Conservation (phyloP, 257 asterid species). For the Mitragyna speciosa region DNA sequence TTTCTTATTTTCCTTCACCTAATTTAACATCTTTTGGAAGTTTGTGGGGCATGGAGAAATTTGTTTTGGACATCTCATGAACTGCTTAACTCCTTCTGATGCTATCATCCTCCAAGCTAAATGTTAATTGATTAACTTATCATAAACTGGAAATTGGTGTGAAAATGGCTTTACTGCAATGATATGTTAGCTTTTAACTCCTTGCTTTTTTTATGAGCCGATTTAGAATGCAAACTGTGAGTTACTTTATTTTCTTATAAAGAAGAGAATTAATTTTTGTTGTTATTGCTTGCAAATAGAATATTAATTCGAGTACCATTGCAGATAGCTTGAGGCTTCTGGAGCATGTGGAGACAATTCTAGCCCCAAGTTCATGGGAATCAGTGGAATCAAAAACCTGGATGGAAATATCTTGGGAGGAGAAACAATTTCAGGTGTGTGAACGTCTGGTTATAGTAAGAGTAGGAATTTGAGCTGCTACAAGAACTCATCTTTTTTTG, state of each 20-base stretch:
- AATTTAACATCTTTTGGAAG: conserved; percentile 4
- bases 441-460: conserved; percentile 9
- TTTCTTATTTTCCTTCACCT: background rate
- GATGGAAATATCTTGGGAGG: conserved; percentile 69
- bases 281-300: background rate
- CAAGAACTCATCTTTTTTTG: background rate
- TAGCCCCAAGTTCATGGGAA: conserved; percentile 69
- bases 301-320: conserved; percentile 15
- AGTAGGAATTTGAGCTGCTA: background rate
- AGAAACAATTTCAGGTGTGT: conserved; percentile 66
- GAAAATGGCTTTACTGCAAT: background rate
- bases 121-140: background rate
- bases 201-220: background rate
- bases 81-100: background rate
- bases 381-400: conserved; percentile 52
- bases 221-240: background rate
- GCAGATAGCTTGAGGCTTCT: conserved; percentile 79
- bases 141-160: background rate
- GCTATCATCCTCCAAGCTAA: background rate
- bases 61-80: background rate
- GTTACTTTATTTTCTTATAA: background rate
- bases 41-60: background rate
- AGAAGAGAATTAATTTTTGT: background rate
- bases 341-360: conserved; percentile 78
- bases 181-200: too few relatives aligned